phyloP scores from a whole-genome alignment of 306 rosid genomes.

The Prinsepia uniflora region DNA sequence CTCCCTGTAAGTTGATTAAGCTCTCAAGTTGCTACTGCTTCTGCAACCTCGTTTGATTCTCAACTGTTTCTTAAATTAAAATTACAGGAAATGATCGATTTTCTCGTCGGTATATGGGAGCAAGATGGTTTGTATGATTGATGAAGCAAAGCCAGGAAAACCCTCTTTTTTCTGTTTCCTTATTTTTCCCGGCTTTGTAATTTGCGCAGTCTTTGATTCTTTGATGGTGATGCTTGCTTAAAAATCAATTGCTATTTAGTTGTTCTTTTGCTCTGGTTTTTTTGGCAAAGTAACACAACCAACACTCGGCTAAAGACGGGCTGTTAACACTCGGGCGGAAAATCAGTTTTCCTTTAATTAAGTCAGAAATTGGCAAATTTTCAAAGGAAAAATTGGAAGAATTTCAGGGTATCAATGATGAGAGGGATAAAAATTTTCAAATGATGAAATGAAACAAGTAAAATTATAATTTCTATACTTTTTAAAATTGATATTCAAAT shows the following conservation, averaged over 20 bases:
- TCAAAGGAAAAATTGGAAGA: too few relatives aligned
- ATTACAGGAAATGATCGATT: conserved; percentile 83
- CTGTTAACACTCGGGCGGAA: too few relatives aligned
- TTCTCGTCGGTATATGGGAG: conserved; percentile 83
- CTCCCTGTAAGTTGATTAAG: conserved; percentile 57
- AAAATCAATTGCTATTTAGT: not conserved
- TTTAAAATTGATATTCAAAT: too few relatives aligned
- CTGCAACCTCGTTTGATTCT: conserved; percentile 3
- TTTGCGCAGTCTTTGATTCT: not conserved
- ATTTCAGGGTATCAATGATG: too few relatives aligned
- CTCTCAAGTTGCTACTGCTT: not conserved
- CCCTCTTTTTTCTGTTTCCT: not conserved
- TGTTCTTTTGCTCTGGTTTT: not conserved
- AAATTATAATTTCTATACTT: too few relatives aligned
- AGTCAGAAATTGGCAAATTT: too few relatives aligned
- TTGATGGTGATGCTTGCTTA: conserved; percentile 2
- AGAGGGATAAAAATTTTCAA: too few relatives aligned
- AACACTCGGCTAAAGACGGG: not conserved
- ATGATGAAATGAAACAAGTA: too few relatives aligned
- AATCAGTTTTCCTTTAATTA: too few relatives aligned
- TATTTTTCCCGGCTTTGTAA: not conserved
- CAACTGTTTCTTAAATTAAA: conserved; percentile 15
- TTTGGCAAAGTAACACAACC: not conserved
- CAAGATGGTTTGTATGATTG: conserved; percentile 74
- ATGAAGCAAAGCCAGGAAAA: conserved; percentile 23